Conservation (phyloP, 176 grass and related monocot species). For the Juncus inflexus region DNA sequence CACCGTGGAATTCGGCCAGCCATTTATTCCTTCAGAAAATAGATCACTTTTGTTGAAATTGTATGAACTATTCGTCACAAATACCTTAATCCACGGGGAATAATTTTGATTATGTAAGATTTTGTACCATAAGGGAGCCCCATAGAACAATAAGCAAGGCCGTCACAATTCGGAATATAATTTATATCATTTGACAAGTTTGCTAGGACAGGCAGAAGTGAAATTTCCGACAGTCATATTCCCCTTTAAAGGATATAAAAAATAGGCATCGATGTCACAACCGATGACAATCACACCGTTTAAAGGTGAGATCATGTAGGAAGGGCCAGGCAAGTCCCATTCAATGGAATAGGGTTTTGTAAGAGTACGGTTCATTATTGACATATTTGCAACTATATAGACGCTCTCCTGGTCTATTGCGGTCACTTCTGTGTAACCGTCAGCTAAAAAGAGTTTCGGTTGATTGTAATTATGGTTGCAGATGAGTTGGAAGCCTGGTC, state of each 20-base stretch:
- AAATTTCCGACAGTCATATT: neutral
- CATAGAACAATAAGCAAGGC: constrained; percentile 9
- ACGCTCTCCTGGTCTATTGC: too few species aligned
- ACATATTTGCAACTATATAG: neutral
- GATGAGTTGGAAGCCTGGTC: constrained; percentile 28
- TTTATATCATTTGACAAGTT: neutral
- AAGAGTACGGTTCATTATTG: neutral
- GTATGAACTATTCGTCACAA: neutral
- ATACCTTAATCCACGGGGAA: neutral
- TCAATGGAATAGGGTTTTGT: neutral
- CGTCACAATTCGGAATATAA: constrained; percentile 5
- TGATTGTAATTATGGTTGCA: constrained; percentile 4
- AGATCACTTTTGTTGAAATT: neutral
- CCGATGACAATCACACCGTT: neutral
- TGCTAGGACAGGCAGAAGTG: neutral
- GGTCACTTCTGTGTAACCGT: constrained; percentile 7
- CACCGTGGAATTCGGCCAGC: neutral
- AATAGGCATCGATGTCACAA: neutral
- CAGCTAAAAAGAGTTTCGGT: constrained; percentile 15
- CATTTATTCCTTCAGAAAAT: too few species aligned
- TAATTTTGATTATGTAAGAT: neutral
- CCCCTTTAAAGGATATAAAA: neutral
- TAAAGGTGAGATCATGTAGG: neutral
- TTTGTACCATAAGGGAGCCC: fast-evolving
- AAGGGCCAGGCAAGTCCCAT: neutral